These are phyloP conservation scores for Hanseniaspora sp. DNA, from an alignment of 1,139 yeast species.

Conservation along the genomic window DNA sequence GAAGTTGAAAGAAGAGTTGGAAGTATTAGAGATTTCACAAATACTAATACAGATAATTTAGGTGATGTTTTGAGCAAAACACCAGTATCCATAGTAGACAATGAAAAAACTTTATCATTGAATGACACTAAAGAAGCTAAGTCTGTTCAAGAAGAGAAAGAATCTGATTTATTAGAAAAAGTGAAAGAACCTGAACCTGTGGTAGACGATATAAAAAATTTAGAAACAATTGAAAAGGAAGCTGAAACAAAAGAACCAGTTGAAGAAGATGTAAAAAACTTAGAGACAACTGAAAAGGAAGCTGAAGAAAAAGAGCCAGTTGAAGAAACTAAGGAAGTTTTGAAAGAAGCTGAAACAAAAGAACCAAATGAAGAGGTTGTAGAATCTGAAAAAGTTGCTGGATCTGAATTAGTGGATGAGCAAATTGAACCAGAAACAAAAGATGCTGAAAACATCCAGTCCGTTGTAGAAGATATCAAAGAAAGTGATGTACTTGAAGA, in stretches of 20 bases:
- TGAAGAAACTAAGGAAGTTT: constrained; percentile 9
- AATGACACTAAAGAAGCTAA: neutral
- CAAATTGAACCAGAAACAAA: neutral
- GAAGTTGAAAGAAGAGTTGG: constrained; percentile 17
- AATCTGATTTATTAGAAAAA: neutral
- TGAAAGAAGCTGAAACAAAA: neutral
- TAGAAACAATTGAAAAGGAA: neutral
- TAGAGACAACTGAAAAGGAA: constrained; percentile 14
- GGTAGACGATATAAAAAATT: constrained; percentile 1
- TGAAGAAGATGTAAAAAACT: constrained; percentile 12
- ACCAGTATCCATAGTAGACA: too few relatives aligned
- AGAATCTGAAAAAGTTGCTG: constrained; percentile 15
- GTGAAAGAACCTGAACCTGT: constrained; percentile 17
- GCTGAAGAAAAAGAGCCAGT: constrained; percentile 12
- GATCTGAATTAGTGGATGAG: neutral
- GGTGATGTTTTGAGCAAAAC: too few relatives aligned
- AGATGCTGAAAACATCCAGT: neutral
- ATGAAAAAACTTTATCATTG: too few relatives aligned
- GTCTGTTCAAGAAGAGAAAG: neutral
- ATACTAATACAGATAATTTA: constrained; percentile 16
- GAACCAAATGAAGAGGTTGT: constrained; percentile 10
- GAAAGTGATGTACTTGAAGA: constrained; percentile 1
- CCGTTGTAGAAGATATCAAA: constrained; percentile 23
- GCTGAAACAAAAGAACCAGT: neutral
- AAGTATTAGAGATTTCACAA: constrained; percentile 16